Conservation (phyloP, 768 basidiomycete species). For the Collybia mongolica region DNA sequence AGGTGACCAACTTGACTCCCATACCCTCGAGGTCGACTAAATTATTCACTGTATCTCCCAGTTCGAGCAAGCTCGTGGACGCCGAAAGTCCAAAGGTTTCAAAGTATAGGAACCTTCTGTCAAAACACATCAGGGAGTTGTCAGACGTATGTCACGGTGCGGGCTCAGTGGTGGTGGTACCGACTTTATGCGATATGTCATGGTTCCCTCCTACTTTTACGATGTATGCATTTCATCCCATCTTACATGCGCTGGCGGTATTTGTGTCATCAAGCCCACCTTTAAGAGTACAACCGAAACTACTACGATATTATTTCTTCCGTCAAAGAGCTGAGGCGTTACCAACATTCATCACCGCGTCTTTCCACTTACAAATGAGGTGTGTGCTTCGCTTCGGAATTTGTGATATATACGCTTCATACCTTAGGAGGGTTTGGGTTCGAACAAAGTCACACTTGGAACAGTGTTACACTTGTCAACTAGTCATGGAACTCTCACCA, state of each 20-base stretch:
- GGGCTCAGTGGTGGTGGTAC: constrained; percentile 25
- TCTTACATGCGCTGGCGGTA: constrained; percentile 17
- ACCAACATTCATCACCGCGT: no score
- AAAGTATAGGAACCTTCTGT: constrained; percentile 69
- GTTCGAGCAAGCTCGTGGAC: constrained; percentile 98
- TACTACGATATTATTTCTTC: not conserved
- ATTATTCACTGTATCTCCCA: constrained; percentile 21
- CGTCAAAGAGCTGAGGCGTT: no score
- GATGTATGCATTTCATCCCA: constrained; percentile 24
- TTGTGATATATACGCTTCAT: no score
- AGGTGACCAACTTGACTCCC: constrained; percentile 41
- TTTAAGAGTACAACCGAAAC: constrained; percentile 6
- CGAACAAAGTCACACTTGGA: no score
- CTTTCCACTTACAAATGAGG: no score
- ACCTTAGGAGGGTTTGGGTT: no score
- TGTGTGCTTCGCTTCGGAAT: no score
- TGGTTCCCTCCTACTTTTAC: constrained; percentile 15
- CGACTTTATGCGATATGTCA: constrained; percentile 36
- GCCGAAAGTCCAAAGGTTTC: constrained; percentile 97
- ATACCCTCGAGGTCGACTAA: not conserved
- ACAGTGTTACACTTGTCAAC: no score
- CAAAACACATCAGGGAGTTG: constrained; percentile 22
- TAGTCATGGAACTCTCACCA: no score
- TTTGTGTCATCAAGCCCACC: constrained; percentile 2
- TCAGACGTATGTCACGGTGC: constrained; percentile 21